Evolutionary conservation across 2,329 filamentous ascomycete genomes (phyloP).

Genomic region (Escovopsis sp.): DNA sequence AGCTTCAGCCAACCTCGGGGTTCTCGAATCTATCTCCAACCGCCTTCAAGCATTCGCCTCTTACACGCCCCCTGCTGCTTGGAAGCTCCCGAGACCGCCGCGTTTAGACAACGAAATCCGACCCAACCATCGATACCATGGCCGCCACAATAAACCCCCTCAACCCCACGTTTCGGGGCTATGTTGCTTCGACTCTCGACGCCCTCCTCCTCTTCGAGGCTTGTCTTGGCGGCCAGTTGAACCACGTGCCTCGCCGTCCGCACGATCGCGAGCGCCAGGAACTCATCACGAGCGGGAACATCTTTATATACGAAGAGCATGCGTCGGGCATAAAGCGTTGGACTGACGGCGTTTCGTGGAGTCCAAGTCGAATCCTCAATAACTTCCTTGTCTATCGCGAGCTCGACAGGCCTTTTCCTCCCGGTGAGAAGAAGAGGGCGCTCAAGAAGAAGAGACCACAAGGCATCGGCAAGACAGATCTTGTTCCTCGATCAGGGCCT

Average conservation of each 20-base stretch:
- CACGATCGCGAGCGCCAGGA: constrained; percentile 69
- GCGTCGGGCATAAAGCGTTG: constrained; percentile 85
- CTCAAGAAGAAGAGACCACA: constrained; percentile 47
- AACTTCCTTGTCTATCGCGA: constrained; percentile 82
- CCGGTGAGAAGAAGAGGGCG: constrained; percentile 73
- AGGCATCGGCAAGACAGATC: constrained; percentile 23
- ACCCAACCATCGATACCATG: background rate
- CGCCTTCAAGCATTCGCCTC: no score
- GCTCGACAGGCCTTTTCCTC: constrained; percentile 60
- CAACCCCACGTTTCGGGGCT: constrained; percentile 51
- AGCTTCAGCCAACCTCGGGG: no score
- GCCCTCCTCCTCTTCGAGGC: constrained; percentile 71
- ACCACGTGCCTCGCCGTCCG: constrained; percentile 68
- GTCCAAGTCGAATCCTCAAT: constrained; percentile 69
- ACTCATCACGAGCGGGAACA: constrained; percentile 68
- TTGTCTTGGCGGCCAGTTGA: constrained; percentile 53
- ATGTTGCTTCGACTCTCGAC: constrained; percentile 55
- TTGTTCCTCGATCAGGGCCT: constrained; percentile 11
- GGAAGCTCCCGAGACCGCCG: no score
- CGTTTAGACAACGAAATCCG: no score
- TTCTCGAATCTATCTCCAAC: no score
- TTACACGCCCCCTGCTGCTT: no score
- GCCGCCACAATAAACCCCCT: constrained; percentile 19
- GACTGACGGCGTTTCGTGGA: constrained; percentile 89
- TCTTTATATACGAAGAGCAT: constrained; percentile 87